Evolutionary conservation across 176 grass and related monocot species (phyloP), one percentile per base, ranked within the genome.

Genomic region (Guadua angustifolia): DNA sequence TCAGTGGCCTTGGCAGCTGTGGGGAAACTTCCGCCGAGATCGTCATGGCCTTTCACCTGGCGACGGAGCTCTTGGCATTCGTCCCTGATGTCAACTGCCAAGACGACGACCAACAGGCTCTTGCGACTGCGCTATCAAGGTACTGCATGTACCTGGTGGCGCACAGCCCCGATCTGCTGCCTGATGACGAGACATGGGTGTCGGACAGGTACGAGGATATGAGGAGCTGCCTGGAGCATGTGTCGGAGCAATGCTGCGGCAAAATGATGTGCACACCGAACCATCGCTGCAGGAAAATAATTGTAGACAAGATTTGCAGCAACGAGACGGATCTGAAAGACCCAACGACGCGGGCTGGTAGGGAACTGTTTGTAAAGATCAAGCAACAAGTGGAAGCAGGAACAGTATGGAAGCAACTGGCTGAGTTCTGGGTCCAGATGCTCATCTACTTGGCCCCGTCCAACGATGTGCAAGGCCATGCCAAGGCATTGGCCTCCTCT

Each of bases 71-170:
- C 5, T 8, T 80, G 0, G 46, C 35, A 46, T 14, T 3, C 8
- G 2, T 5, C 18, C 35, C 22, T 4, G 17, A 17, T 52, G 50
- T 6, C 50, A 17, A 51, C 7, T 0, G 2, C 43, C 42, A 44
- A n/a, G n/a, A n/a, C n/a, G n/a, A n/a, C n/a, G n/a, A n/a, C n/a
- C n/a, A n/a, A n/a, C n/a, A n/a, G n/a, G n/a, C n/a, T n/a, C n/a
- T n/a, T 45, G 43, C 43, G 10, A 12, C 10, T 45, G 43, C 10
- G 43, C 43, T 45, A 6, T 73, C 85, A 1, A 40, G 77, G 85
- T 87, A 81, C n/a, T 81, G 85, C 77, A 55, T 73, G 65, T 81
- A 81, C 69, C 56, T 81, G 6, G 69, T 73, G 69, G 68, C 45
- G 1, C 35, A 8, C 13, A 6, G 0, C 3, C 76, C 85, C 0